These are phyloP conservation scores for Phytopythium kandeliae DNA, from an alignment of 352 stramenopile genomes.

Conservation along the genomic window DNA sequence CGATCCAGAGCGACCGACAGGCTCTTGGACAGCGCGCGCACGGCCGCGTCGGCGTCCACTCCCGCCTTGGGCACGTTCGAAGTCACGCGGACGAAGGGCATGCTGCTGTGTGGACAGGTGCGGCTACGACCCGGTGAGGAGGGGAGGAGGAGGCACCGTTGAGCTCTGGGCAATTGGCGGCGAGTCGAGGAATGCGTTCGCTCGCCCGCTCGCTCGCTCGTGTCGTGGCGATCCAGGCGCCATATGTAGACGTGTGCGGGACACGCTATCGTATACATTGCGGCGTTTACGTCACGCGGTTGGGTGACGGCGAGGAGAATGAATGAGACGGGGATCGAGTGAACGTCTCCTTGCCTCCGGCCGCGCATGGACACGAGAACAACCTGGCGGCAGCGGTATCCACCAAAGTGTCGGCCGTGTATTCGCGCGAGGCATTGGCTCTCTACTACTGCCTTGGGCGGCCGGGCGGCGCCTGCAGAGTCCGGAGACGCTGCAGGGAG, in stretches of 20 bases:
- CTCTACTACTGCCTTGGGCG: too few species aligned
- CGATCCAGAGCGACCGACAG: constrained; percentile 24
- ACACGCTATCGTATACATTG: not conserved
- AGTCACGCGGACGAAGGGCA: constrained; percentile 38
- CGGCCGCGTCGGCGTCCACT: constrained; percentile 19
- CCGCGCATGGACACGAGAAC: not conserved
- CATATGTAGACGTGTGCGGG: not conserved
- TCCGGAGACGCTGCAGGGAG: too few species aligned
- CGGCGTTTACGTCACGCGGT: not conserved
- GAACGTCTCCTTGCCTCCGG: too few species aligned
- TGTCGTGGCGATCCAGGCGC: not conserved
- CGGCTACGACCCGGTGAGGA: constrained; percentile 4
- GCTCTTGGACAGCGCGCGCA: constrained; percentile 33
- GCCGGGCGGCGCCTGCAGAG: too few species aligned
- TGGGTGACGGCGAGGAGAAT: too few species aligned
- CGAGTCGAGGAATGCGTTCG: not conserved
- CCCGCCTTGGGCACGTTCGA: constrained; percentile 31
- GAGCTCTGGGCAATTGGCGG: not conserved
- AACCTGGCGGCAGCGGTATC: too few species aligned
- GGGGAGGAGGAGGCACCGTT: not conserved
- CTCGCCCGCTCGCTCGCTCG: too few species aligned
- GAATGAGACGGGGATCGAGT: too few species aligned
- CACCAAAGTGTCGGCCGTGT: too few species aligned
- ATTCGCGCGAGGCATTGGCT: too few species aligned
- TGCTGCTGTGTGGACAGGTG: too few species aligned